Evolutionary conservation across 108 stramenopile species (phyloP), one percentile per base, ranked within the genome.

Genomic region (Epithemia pelagica): DNA sequence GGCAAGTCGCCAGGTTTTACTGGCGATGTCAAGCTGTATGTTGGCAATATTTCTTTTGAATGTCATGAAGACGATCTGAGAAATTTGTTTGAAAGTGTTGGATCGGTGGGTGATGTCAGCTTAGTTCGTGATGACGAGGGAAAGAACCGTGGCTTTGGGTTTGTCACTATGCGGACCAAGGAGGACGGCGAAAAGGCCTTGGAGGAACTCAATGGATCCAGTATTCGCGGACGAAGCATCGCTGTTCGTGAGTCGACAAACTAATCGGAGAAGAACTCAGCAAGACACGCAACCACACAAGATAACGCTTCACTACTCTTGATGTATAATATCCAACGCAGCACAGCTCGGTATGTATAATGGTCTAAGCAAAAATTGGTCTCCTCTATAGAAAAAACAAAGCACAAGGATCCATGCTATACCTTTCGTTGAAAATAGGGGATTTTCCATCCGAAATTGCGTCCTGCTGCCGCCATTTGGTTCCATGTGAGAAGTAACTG

Each of bases 111-210:
- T 24, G 80, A 76, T 52, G 82, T 77, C 33, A 72, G 58, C 30
- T 28, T 88, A 58, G 85, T 95, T 8, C 78, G 64, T 8, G 90
- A 87, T 58, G 80, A 85, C 3, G 66, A 76, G 31, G 90, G 91
- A 62, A 68, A 85, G 59, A 82, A 73, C 74, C 74, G 88, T 31
- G 96, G 93, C 8, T 95, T 94, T 84, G 96, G 78, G 18, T 96
- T 96, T 74, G 86, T 96, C 60, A 84, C 89, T 51, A 88, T 94
- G 82, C 69, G 82, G 52, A 77, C 67, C 25, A 69, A 70, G 53
- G 80, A 72, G 54, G 87, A 78, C 66, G 85, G 80, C 30, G 66
- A 76, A 57, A 63, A 59, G 64, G 85, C 78, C 22, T 75, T 88
- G 73, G 78, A 74, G 59, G 21, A 61, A 52, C 70, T 83, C 61